These are phyloP conservation scores for Saturnispora galanensis DNA, from an alignment of 805 yeast species.

Conservation along the genomic window DNA sequence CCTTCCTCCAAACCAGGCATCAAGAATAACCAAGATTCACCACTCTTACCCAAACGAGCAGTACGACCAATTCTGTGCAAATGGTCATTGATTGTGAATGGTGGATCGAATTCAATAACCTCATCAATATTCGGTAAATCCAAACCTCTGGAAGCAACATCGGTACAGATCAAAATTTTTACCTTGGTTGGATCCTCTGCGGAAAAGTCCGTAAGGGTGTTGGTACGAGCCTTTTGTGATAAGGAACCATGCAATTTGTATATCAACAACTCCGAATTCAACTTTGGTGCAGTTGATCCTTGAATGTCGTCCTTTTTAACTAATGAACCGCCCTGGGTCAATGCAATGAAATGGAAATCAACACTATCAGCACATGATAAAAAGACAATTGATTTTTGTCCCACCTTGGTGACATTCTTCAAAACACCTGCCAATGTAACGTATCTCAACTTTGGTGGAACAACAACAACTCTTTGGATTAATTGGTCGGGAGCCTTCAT, in stretches of 20 bases:
- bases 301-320: slow-evolving; percentile 9
- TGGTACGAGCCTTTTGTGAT: slow-evolving; percentile 71
- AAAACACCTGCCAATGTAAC: slow-evolving; percentile 69
- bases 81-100: slow-evolving; percentile 90
- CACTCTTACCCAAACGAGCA: slow-evolving; percentile 90
- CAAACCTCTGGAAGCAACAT: slow-evolving; percentile 94
- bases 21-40: slow-evolving; percentile 68
- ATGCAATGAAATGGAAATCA: slow-evolving; percentile 75
- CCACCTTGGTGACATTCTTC: slow-evolving; percentile 33
- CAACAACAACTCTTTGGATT: slow-evolving; percentile 66
- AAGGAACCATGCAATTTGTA: slow-evolving; percentile 86
- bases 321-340: slow-evolving; percentile 48
- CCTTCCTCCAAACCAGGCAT: slow-evolving; percentile 87
- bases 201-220: slow-evolving; percentile 59
- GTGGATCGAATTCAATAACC: slow-evolving; percentile 91
- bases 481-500: slow-evolving; percentile 81
- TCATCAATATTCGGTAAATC: slow-evolving; percentile 81
- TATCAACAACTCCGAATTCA: slow-evolving; percentile 36
- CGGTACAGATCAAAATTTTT: slow-evolving; percentile 81
- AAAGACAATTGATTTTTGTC: slow-evolving; percentile 65
- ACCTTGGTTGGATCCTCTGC: slow-evolving; percentile 31
- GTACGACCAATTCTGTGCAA: slow-evolving; percentile 95
- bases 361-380: slow-evolving; percentile 96
- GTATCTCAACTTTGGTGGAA: slow-evolving; percentile 85
- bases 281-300: slow-evolving; percentile 38